Evolutionary conservation across 202 grass and related monocot genomes (phyloP), one percentile per base, ranked within the genome.

Genomic region (Zoysia matrella): DNA sequence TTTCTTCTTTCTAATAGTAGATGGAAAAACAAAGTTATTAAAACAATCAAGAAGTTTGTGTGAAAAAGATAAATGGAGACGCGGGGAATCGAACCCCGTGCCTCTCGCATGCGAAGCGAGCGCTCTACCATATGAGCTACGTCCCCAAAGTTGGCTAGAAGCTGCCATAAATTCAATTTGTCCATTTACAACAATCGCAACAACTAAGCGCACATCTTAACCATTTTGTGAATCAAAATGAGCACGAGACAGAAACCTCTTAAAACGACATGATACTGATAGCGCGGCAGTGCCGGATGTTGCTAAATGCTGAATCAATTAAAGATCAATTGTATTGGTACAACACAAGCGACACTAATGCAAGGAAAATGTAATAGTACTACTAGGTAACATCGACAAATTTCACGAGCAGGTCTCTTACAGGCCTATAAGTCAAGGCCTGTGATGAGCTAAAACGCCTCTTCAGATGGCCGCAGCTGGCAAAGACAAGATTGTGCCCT

Each of bases 41-140:
- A n/a, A n/a, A n/a, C n/a, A n/a, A n/a, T n/a, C n/a, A n/a, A n/a
- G n/a, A n/a, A n/a, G n/a, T n/a, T n/a, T n/a, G n/a, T n/a, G n/a
- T n/a, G n/a, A n/a, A n/a, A n/a, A n/a, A n/a, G n/a, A n/a, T n/a
- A n/a, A n/a, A n/a, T 91, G 88, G 88, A 97, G 88, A 88, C 90
- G 91, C 86, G 87, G 88, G 95, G 88, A 95, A 93, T 95, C 95
- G 89, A 98, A 98, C 92, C 92, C 92, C 89, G 92, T 98, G 95
- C 95, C 90, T 98, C 90, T 93, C 89, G 90, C 89, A 95, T 93
- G 92, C 95, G 83, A 98, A 98, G 92, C 90, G 87, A 98, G 90
- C 90, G 87, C 90, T 95, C 96, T 95, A 95, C 96, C 87, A 93
- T 93, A 89, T 95, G 92, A 98, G 90, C 96, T 92, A 98, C 90